Base-by-base conservation (phyloP, 2,329 filamentous ascomycete species). In the Ascocoryne sarcoides region DNA sequence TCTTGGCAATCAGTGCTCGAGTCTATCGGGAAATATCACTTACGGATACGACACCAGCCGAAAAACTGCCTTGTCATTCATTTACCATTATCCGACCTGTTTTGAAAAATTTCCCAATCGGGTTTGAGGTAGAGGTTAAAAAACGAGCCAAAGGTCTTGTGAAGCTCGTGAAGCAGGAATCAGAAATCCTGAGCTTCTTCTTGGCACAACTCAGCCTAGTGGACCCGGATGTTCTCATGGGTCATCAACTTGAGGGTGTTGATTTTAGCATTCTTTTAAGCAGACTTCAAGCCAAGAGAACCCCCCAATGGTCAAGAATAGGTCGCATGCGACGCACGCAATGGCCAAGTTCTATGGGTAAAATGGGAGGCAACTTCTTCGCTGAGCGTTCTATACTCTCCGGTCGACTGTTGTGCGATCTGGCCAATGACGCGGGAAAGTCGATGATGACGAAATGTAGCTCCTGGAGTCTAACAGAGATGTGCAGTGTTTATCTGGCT, bases 371-470 rank as follows among this genome's bases (percentile, higher is more conserved):
- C 21, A 92, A 84, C 55, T 92, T 95, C 59, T 96, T 95, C 60
- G 84, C 85, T 2, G 92, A 98, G 62, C 81, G 90, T 44, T 86
- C 95, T 58, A 65, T 98, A 42, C 82, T 95, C 50, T 77, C 89
- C 46, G 92, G 92, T 30, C 82, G 92, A 53, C 68, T 98, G 45
- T 75, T 96, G 42, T 96, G 92, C 60, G 92, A 98, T 65, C 70
- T 96, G 44, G 88, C 83, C 43, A 98, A 98, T 60, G 92, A 98
- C 53, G 85, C 93, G 57, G 92, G 92, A 62, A 96, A 95, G 68
- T 95, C 90, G 9, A 76, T 88, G 50, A 96, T 96, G 90, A 81
- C 76, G 54, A 95, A 94, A 65, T 98, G 92, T 62, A 90, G 95
- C 62, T 94, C 89, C 3, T 98, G 92, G 92, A 95, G 84, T 61